phyloP scores from a whole-genome alignment of 1,139 yeast genomes.

The Nematodospora anomalae region DNA sequence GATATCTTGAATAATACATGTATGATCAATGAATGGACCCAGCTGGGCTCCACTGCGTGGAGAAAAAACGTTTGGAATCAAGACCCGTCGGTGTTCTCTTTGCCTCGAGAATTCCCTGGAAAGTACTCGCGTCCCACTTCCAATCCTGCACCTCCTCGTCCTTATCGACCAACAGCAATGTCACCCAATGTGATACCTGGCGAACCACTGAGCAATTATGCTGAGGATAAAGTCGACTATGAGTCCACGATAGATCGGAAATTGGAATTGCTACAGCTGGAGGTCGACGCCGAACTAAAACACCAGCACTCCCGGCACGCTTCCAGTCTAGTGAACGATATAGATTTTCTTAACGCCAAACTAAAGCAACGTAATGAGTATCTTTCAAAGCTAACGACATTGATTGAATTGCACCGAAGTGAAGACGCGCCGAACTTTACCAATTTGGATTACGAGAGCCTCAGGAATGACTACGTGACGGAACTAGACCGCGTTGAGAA shows the following conservation, averaged over 20 bases:
- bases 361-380: conserved; percentile 23
- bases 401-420: conserved; percentile 20
- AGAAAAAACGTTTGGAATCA: not conserved
- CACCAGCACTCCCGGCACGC: conserved; percentile 10
- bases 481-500: conserved; percentile 31
- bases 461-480: conserved; percentile 33
- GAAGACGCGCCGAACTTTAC: conserved; percentile 4
- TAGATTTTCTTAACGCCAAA: conserved; percentile 15
- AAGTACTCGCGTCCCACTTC: conserved; percentile 15
- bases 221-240: too few species aligned
- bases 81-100: conserved; percentile 6
- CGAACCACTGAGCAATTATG: conserved; percentile 2
- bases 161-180: not conserved
- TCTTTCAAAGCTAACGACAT: conserved; percentile 22
- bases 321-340: conserved; percentile 10
- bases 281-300: conserved; percentile 18
- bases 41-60: not conserved
- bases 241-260: conserved; percentile 10
- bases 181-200: not conserved
- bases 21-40: conserved; percentile 14
- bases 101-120: conserved; percentile 25
- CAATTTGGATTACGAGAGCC: conserved; percentile 21
- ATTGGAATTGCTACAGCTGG: conserved; percentile 17
- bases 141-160: conserved; percentile 2
- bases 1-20: conserved; percentile 15